Percentiles rank a stretch among this genome's conserved stretches.
Evolutionary conservation across 768 basidiomycete species (phyloP).

Genomic region (Tricholoma terreum): DNA sequence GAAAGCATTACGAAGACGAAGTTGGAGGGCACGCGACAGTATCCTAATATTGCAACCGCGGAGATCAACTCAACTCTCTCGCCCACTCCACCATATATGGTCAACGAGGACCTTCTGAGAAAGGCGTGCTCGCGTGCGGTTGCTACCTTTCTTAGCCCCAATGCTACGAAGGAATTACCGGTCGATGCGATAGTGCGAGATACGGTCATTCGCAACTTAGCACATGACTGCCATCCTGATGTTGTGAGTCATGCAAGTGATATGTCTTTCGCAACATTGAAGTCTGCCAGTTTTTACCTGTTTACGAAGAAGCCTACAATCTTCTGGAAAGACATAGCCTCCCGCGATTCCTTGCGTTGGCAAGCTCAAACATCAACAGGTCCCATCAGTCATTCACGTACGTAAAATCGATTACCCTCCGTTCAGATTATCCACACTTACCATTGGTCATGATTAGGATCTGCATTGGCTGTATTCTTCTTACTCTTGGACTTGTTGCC

Average conservation of each 20-base stretch:
- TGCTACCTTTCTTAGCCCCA: conserved; percentile 31
- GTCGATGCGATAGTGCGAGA: conserved; percentile 24
- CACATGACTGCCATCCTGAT: conserved; percentile 33
- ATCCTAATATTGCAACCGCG: neutral
- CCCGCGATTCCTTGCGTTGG: conserved; percentile 29
- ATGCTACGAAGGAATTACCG: conserved; percentile 27
- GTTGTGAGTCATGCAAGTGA: conserved; percentile 20
- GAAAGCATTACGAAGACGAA: conserved; percentile 13
- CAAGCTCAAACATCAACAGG: conserved; percentile 34
- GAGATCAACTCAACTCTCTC: neutral
- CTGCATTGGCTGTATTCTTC: conserved; percentile 21
- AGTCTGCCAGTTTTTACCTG: conserved; percentile 28
- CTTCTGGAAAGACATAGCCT: conserved; percentile 27
- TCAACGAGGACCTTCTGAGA: conserved; percentile 12
- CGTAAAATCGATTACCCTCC: neutral
- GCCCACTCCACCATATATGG: neutral
- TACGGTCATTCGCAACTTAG: conserved; percentile 24
- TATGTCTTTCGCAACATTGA: neutral
- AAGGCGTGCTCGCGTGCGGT: conserved; percentile 26
- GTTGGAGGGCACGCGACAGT: neutral
- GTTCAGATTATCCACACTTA: neutral
- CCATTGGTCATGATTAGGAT: conserved; percentile 22
- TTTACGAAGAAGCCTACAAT: conserved; percentile 32
- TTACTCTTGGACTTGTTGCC: conserved; percentile 23
- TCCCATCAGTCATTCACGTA: conserved; percentile 36